Evolutionary conservation across 2,329 filamentous ascomycete genomes (phyloP), one percentile per base, ranked within the genome.

Genomic region (Aspergillus quadrilineatus): DNA sequence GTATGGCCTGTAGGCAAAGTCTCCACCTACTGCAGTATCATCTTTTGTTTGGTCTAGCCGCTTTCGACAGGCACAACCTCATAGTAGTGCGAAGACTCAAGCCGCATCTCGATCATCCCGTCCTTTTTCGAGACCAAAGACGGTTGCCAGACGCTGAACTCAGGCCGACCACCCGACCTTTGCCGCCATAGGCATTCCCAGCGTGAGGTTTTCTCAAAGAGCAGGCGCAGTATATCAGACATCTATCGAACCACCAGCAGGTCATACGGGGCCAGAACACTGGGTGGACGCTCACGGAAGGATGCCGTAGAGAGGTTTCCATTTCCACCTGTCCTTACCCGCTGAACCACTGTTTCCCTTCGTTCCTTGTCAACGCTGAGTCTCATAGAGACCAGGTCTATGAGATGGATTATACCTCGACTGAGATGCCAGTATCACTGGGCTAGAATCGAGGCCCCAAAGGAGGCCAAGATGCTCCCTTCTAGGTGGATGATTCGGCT

Each of bases 111-210:
- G 8, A 70, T 64, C 12, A 64, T 56, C 17, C 42, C 42, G 0
- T 51, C 58, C 1, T 43, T 22, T 28, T n/a, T 53, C 55, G 1
- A 50, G 22, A 2, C 57, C 62, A 2, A 57, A 57, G 0, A 56
- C 15, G 61, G 64, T 45, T 60, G 55, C 7, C 65, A 68, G 1
- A 69, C 63, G 47, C 67, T 67, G 49, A 67, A 51, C 57, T 69
- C 67, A 57, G 66, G 63, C 15, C 66, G 53, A 4, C 68, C 63
- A 1, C 65, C 63, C 1, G 62, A 63, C 67, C 62, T 67, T 50
- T 63, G 41, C 17, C 62, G 68, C 63, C 63, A 70, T 7, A 67
- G 67, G 58, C 69, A 71, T 7, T 68, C 68, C 67, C 65, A 69
- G 0, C 51, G 53, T 0, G 65, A 55, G 41, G 68, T 63, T 39